Conservation (phyloP, 371 early-diverging fungal genomes). For the Lichtheimia ramosa region DNA sequence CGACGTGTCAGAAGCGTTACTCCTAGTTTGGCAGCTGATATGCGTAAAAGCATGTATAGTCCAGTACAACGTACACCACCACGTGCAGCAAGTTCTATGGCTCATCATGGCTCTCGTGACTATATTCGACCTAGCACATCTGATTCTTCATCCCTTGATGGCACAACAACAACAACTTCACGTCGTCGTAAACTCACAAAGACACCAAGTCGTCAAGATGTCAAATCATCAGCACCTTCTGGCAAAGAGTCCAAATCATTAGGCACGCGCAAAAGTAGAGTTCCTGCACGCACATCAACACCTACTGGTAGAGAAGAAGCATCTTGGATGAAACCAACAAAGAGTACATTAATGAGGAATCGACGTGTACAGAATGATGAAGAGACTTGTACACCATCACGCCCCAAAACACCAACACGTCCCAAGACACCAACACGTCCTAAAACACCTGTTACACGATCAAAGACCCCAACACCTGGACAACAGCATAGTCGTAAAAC, state of each 20-base stretch:
- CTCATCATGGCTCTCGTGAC: conserved; percentile 6
- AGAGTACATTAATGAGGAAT: conserved; percentile 22
- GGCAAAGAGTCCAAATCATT: conserved; percentile 7
- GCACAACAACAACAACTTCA: not conserved
- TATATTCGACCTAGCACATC: conserved; percentile 20
- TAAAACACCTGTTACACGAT: conserved; percentile 7
- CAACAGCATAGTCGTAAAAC: conserved; percentile 5
- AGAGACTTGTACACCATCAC: conserved; percentile 10
- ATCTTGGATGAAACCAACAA: conserved; percentile 33
- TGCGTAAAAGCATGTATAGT: conserved; percentile 7
- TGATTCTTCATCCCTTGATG: conserved; percentile 13
- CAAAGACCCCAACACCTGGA: conserved; percentile 17
- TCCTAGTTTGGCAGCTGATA: conserved; percentile 14
- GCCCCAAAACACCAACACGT: conserved; percentile 15
- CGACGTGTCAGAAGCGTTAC: conserved; percentile 23
- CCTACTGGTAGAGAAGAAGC: conserved; percentile 11
- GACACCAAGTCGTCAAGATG: conserved; percentile 7
- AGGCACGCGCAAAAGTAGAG: conserved; percentile 8
- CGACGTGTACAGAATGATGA: conserved; percentile 17
- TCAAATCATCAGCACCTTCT: conserved; percentile 1
- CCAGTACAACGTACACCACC: conserved; percentile 1
- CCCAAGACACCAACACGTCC: conserved; percentile 16
- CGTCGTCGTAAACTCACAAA: conserved; percentile 6
- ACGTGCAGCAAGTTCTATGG: conserved; percentile 23
- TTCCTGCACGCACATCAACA: not conserved